Evolutionary conservation across 768 basidiomycete species (phyloP).

Genomic region (Hygrocybe punicea): DNA sequence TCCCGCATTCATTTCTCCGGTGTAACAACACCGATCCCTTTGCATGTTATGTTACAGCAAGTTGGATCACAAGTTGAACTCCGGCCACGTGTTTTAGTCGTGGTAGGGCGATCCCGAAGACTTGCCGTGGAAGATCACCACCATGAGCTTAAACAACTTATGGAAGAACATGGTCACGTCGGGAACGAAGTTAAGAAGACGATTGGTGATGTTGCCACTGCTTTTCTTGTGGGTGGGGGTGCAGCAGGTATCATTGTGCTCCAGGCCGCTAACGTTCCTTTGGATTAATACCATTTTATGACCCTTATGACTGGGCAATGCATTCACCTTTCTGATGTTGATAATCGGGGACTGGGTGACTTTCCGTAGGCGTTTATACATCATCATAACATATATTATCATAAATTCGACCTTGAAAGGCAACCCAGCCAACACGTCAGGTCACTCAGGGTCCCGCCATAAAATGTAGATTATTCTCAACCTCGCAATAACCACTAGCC

Average conservation of each 20-base stretch:
- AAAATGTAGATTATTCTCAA: too few species aligned
- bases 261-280: slow-evolving; percentile 45
- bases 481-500: too few species aligned
- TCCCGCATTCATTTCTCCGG: slow-evolving; percentile 63
- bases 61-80: slow-evolving; percentile 27
- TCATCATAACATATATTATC: too few species aligned
- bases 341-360: too few species aligned
- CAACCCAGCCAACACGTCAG: too few species aligned
- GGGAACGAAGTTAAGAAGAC: slow-evolving; percentile 72
- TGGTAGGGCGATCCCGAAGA: slow-evolving; percentile 73
- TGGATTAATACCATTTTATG: too few species aligned
- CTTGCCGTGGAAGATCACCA: slow-evolving; percentile 69
- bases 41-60: slow-evolving; percentile 55
- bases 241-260: slow-evolving; percentile 64
- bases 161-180: slow-evolving; percentile 53
- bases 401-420: too few species aligned
- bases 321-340: too few species aligned
- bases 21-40: slow-evolving; percentile 50
- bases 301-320: too few species aligned
- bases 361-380: too few species aligned
- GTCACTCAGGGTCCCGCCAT: too few species aligned
- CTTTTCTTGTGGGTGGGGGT: slow-evolving; percentile 61
- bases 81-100: slow-evolving; percentile 49
- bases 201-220: slow-evolving; percentile 79
- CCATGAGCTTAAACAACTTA: slow-evolving; percentile 63